These are phyloP conservation scores for Austropuccinia psidii DNA, from an alignment of 1,284 basidiomycete genomes.

Conservation along the genomic window DNA sequence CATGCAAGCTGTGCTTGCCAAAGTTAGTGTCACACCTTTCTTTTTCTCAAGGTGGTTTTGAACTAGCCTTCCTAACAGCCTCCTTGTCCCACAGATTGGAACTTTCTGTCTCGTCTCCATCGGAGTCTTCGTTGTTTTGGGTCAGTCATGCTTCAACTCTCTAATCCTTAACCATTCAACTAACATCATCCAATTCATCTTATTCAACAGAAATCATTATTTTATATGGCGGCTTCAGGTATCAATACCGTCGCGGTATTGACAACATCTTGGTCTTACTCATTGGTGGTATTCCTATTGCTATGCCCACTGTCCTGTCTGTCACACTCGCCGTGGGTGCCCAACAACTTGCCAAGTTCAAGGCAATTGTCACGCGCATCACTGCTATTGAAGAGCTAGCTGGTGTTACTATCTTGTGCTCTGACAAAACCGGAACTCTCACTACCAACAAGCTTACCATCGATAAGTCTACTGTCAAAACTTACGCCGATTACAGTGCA, in stretches of 20 bases:
- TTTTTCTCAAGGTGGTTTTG: not conserved
- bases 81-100: conserved; percentile 91
- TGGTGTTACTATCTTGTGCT: conserved; percentile 92
- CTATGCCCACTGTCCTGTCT: conserved; percentile 89
- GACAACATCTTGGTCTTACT: conserved; percentile 93
- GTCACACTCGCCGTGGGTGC: conserved; percentile 96
- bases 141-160: not conserved
- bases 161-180: not conserved
- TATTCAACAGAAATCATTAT: conserved; percentile 67
- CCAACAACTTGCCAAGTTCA: conserved; percentile 95
- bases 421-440: conserved; percentile 93
- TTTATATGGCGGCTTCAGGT: conserved; percentile 78
- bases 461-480: conserved; percentile 82
- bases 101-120: conserved; percentile 91
- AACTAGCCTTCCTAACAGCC: conserved; percentile 51
- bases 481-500: conserved; percentile 77
- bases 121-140: conserved; percentile 45
- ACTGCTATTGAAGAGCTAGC: conserved; percentile 95
- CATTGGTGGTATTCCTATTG: conserved; percentile 98
- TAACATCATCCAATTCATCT: not conserved
- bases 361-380: conserved; percentile 96
- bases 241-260: conserved; percentile 83
- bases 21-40: not conserved
- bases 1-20: conserved; percentile 54
- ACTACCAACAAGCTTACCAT: conserved; percentile 99